Percentiles rank a stretch among this genome's conserved stretches.
Conservation (phyloP, 2,329 filamentous ascomycete species). For the Colletotrichum orbiculare region DNA sequence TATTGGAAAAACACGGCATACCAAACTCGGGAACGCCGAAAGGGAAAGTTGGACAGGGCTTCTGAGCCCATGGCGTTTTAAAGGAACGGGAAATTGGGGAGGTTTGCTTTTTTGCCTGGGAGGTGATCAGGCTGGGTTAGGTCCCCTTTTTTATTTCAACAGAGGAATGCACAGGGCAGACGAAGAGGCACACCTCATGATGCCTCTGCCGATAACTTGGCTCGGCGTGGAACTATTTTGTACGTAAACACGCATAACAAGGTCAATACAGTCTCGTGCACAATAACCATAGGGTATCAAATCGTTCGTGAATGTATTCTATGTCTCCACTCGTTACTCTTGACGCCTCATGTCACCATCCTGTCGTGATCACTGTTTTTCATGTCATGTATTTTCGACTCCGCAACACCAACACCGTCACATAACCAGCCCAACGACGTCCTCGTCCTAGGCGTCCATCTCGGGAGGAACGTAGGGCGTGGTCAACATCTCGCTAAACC, state of each 20-base stretch:
- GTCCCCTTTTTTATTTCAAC: neutral
- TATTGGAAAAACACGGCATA: slow-evolving; percentile 27
- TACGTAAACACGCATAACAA: slow-evolving; percentile 23
- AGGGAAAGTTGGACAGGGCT: slow-evolving; percentile 28
- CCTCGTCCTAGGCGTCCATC: slow-evolving; percentile 33
- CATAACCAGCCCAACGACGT: neutral
- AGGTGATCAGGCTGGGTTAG: neutral
- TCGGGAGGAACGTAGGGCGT: slow-evolving; percentile 78
- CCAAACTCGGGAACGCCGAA: neutral
- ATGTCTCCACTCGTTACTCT: slow-evolving; percentile 28
- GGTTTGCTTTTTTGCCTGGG: slow-evolving; percentile 1
- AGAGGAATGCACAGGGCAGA: neutral
- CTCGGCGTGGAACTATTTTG: slow-evolving; percentile 13
- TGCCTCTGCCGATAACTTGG: neutral
- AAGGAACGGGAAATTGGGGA: neutral
- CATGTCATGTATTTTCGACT: slow-evolving; percentile 21
- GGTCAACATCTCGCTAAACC: slow-evolving; percentile 87
- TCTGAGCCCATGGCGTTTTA: slow-evolving; percentile 26
- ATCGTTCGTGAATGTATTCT: slow-evolving; percentile 37
- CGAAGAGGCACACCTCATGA: slow-evolving; percentile 1
- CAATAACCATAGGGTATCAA: slow-evolving; percentile 34
- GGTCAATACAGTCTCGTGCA: slow-evolving; percentile 29
- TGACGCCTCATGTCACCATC: slow-evolving; percentile 27
- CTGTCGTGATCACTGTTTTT: slow-evolving; percentile 25
- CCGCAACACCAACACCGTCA: neutral